Evolutionary conservation across 805 yeast species (phyloP).

Genomic region (Ogataea trehaloabstinens): DNA sequence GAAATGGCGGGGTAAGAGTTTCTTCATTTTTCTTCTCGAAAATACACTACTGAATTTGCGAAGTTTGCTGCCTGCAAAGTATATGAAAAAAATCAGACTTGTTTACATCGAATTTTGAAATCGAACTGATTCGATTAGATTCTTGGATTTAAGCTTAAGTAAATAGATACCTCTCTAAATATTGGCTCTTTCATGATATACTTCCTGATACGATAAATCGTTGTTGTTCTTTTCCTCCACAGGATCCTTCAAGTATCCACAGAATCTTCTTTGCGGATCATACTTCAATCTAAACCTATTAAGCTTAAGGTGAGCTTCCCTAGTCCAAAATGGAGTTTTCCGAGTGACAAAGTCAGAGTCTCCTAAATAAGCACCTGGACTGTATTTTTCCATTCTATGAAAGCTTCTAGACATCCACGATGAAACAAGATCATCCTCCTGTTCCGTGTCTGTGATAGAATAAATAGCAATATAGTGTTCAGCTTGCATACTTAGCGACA

Average conservation of each 20-base stretch:
- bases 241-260: constrained; percentile 9
- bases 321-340: constrained; percentile 9
- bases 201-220: constrained; percentile 4
- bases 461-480: constrained; percentile 10
- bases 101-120: too few relatives aligned
- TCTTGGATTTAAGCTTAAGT: too few relatives aligned
- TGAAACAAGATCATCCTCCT: constrained; percentile 8
- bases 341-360: constrained; percentile 10
- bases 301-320: constrained; percentile 6
- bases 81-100: too few relatives aligned
- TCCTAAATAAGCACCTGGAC: constrained; percentile 10
- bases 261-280: constrained; percentile 8
- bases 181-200: constrained; percentile 4
- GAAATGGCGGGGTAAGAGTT: neutral
- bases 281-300: constrained; percentile 5
- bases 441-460: constrained; percentile 4
- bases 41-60: too few relatives aligned
- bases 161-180: neutral
- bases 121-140: too few relatives aligned
- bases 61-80: too few relatives aligned
- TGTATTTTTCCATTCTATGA: constrained; percentile 6
- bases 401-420: constrained; percentile 10
- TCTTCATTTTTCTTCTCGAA: too few relatives aligned
- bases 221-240: constrained; percentile 5
- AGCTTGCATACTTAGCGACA: constrained; percentile 10